Base-by-base conservation (phyloP, 1,284 basidiomycete species). In the Ceratobasidium sp. region DNA sequence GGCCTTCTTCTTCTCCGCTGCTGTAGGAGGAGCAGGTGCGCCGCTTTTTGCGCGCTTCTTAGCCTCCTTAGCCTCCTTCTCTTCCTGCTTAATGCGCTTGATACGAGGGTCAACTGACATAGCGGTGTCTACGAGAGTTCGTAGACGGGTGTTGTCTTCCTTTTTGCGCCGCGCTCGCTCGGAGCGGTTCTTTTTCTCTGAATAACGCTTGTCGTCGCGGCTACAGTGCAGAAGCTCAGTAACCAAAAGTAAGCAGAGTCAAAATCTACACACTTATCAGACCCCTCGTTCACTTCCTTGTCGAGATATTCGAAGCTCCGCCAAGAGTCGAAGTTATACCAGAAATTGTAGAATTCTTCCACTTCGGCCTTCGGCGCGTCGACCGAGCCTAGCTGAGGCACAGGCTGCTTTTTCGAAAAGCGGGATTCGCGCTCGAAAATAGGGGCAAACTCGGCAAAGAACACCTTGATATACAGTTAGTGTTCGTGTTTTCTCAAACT, bases 301-400 rank as follows among this genome's bases (percentile, higher is more conserved):
- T 99, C 97, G 79, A 95, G 87, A 87, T 97, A 99, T 85, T 99
- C 97, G 82, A 99, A 99, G 83, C 92, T 95, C 79, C 98, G 87
- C 98, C 98, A 99, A 81, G 93, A 95, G 84, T 99, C 97, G 84
- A 99, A 98, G 89, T 98, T 98, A 88, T 99, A 99, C 94, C 95
- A 99, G 84, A 97, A 98, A 85, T 98, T 93, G 87, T 99, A 99
- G 87, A 99, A 99, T 22, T 86, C 88, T 83, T 98, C 94, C 76
- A 99, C 97, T 75, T 90, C 88, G 75, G 90, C 89, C 84, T 97
- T 97, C 76, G 89, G 82, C 29, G 93, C 90, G 76, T 93, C 88
- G 76, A 88, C 85, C 54, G 85, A 84, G 24, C 97, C 97, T 27
- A 99, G 88, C 78, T 87, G 83, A 15, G 96, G 96, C 6, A 97